These are phyloP conservation scores for Przewalskia tangutica DNA, from an alignment of 257 asterid genomes.

Conservation along the genomic window DNA sequence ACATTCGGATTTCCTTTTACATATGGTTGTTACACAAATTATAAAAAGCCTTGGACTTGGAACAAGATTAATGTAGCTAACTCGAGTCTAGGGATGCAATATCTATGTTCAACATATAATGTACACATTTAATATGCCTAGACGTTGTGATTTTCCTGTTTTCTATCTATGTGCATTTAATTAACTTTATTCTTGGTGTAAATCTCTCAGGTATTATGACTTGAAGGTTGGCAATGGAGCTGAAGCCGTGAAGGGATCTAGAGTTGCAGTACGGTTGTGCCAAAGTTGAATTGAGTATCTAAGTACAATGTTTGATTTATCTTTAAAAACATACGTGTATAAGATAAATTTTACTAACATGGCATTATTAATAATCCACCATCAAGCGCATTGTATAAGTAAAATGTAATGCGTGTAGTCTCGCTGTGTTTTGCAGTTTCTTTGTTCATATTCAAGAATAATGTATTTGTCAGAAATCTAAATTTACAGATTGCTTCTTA, in stretches of 20 bases:
- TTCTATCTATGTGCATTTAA: neutral
- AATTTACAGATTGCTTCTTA: neutral
- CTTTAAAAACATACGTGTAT: neutral
- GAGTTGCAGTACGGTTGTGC: slow-evolving; percentile 94
- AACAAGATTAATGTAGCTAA: neutral
- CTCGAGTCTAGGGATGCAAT: neutral
- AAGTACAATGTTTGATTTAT: slow-evolving; percentile 23
- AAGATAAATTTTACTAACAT: neutral
- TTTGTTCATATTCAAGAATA: neutral
- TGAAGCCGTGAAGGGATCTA: slow-evolving; percentile 93
- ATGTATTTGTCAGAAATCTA: neutral
- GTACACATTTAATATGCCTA: neutral
- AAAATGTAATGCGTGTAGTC: neutral
- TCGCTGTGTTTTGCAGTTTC: neutral
- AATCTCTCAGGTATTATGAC: slow-evolving; percentile 67
- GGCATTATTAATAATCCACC: neutral
- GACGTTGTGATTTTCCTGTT: neutral
- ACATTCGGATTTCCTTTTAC: neutral
- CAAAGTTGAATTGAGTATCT: slow-evolving; percentile 49
- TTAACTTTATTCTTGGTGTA: neutral
- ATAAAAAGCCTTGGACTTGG: neutral
- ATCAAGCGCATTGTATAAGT: neutral
- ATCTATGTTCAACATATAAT: neutral
- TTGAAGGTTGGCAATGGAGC: slow-evolving; percentile 78
- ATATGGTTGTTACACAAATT: neutral